Evolutionary conservation across 2,329 filamentous ascomycete species (phyloP), one percentile per base, ranked within the genome.

Genomic region (Talaromyces funiculosus): DNA sequence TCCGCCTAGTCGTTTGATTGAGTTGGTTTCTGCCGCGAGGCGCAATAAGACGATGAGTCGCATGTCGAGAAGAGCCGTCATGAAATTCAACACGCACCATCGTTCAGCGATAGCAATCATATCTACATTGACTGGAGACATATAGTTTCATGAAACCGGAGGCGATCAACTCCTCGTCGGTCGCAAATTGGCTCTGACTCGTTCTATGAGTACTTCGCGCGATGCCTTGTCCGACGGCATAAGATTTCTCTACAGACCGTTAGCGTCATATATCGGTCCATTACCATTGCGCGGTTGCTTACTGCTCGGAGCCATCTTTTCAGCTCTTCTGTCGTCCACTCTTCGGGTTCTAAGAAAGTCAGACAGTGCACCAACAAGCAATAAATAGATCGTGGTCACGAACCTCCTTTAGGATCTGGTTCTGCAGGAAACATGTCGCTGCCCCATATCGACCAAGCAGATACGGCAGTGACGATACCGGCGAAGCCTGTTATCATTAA

Each of bases 371-470:
- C 35, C 45, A 42, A 20, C 33, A 33, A 59, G 31, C 22, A 20
- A 22, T 31, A 37, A 20, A 22, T 31, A 37, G 14, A 33, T 14
- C 14, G 29, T 2, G 55, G 31, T 10, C 7, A 54, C 42, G 78
- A 85, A 78, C 90, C 83, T 62, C 92, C 92, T 29, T 80, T 90
- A n/a, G 92, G 91, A 71, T 96, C 92, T 53, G 80, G 63, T 65
- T 86, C 80, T 3, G 83, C 75, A 0, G 92, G 92, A 69, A 97
- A 96, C 69, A 97, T 83, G 64, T 93, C 90, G 57, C 85, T 82
- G 60, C 91, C 91, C 87, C 89, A 95, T 67, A 97, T 93, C 18
- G 85, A 84, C 88, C 89, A 96, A 43, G 85, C 86, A 16, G 91
- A 89, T 1, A 89, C 91, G 1, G 89, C 90, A 6, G 90, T 89